These are phyloP conservation scores for Massariosphaeria phaeospora DNA, from an alignment of 495 filamentous ascomycete genomes.

Conservation along the genomic window DNA sequence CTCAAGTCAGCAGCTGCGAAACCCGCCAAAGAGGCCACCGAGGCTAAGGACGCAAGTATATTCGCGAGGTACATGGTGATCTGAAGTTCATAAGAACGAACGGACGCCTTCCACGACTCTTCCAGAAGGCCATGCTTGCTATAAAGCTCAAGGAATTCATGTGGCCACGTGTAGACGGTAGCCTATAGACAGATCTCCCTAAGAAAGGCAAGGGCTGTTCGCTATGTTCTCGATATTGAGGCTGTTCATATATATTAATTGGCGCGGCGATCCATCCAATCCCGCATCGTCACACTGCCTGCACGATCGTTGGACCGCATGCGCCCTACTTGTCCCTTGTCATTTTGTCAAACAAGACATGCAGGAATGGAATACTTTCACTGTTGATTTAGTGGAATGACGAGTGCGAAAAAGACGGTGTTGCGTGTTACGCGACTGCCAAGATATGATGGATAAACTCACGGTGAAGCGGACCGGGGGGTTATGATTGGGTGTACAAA, in stretches of 20 bases:
- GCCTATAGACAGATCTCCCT: constrained; percentile 18
- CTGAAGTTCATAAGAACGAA: constrained; percentile 16
- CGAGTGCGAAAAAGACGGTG: not conserved
- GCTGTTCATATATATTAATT: constrained; percentile 32
- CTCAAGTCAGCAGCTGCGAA: constrained; percentile 20
- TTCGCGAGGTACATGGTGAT: constrained; percentile 23
- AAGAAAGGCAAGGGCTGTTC: not conserved
- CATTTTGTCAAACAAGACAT: not conserved
- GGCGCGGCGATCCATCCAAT: constrained; percentile 16
- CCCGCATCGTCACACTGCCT: not conserved
- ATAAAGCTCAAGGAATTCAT: constrained; percentile 13
- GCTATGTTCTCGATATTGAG: constrained; percentile 24
- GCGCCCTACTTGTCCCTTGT: not conserved
- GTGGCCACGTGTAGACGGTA: constrained; percentile 27
- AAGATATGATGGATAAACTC: constrained; percentile 11
- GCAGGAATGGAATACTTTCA: not conserved
- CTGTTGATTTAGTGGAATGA: not conserved
- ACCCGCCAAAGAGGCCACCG: constrained; percentile 3
- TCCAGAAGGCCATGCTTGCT: constrained; percentile 24
- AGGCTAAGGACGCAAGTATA: constrained; percentile 10
- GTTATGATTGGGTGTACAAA: constrained; percentile 16
- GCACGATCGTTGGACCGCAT: too few species aligned
- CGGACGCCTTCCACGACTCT: constrained; percentile 5
- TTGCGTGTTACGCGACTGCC: not conserved
- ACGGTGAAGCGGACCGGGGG: constrained; percentile 16